A percentile compares a stretch with the other conserved stretches of the same genome.
Conservation (phyloP, 345 rosid species). For the Syzygium aromaticum region DNA sequence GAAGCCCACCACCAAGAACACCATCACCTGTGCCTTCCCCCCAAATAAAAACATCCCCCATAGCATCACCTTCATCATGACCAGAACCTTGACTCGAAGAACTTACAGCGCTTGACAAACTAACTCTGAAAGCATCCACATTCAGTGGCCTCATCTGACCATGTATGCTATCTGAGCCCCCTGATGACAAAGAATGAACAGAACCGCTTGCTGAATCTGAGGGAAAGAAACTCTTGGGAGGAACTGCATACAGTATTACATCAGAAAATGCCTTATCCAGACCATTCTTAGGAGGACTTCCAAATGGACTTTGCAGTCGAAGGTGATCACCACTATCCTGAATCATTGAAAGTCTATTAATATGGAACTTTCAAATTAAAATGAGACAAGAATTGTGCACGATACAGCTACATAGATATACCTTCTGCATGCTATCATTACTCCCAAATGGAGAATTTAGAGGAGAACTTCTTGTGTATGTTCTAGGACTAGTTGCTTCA, state of each 20-base stretch:
- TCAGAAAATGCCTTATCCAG: slow-evolving; percentile 83
- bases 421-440: slow-evolving; percentile 87
- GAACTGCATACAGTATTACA: slow-evolving; percentile 66
- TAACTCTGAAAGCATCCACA: slow-evolving; percentile 88
- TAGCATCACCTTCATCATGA: slow-evolving; percentile 73
- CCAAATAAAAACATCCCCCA: slow-evolving; percentile 79
- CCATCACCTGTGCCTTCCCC: slow-evolving; percentile 70
- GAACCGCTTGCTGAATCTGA: slow-evolving; percentile 79
- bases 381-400: background rate
- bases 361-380: background rate
- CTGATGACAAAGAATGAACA: slow-evolving; percentile 89
- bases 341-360: slow-evolving; percentile 9
- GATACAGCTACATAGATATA: slow-evolving; percentile 13
- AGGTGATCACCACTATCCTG: slow-evolving; percentile 75
- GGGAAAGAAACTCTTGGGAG: slow-evolving; percentile 78
- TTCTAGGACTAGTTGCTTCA: slow-evolving; percentile 81
- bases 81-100: slow-evolving; percentile 86
- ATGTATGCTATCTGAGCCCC: slow-evolving; percentile 89
- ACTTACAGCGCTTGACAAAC: slow-evolving; percentile 92
- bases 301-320: slow-evolving; percentile 84
- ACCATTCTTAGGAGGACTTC: slow-evolving; percentile 94
- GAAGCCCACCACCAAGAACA: slow-evolving; percentile 59
- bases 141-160: slow-evolving; percentile 68
- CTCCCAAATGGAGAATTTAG: slow-evolving; percentile 75
- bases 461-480: slow-evolving; percentile 90